Conservation (phyloP, 2,329 filamentous ascomycete species). For the Epichloe festucae region DNA sequence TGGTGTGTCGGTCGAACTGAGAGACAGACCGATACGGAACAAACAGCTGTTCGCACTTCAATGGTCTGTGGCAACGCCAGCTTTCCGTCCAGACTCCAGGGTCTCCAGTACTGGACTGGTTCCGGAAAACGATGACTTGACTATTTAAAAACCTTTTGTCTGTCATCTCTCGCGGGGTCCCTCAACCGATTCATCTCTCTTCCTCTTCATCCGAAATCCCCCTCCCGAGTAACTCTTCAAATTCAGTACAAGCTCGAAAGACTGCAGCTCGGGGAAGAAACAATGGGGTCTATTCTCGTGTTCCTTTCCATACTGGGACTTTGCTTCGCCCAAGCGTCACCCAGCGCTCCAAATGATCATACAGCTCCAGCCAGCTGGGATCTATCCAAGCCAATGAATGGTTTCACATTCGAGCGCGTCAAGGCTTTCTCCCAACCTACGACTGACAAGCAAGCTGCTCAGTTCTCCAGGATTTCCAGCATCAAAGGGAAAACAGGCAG, state of each 20-base stretch:
- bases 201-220: too few relatives aligned
- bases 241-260: too few relatives aligned
- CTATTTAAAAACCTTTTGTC: too few relatives aligned
- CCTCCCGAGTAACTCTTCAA: too few relatives aligned
- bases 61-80: too few relatives aligned
- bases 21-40: not conserved
- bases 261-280: not conserved
- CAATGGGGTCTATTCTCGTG: not conserved
- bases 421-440: constrained; percentile 15
- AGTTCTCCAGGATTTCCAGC: constrained; percentile 21
- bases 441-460: constrained; percentile 16
- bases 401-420: constrained; percentile 23
- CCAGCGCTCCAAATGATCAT: not conserved
- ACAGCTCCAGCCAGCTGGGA: constrained; percentile 15
- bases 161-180: too few relatives aligned
- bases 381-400: constrained; percentile 23
- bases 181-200: too few relatives aligned
- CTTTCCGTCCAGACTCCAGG: too few relatives aligned
- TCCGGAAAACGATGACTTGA: too few relatives aligned
- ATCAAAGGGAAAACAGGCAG: constrained; percentile 13
- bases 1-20: not conserved
- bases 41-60: too few relatives aligned
- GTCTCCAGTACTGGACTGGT: too few relatives aligned
- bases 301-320: constrained; percentile 6
- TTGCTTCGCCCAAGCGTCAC: constrained; percentile 1